Evolutionary conservation across 2,329 filamentous ascomycete species (phyloP).

Genomic region (Fusarium xylarioides): DNA sequence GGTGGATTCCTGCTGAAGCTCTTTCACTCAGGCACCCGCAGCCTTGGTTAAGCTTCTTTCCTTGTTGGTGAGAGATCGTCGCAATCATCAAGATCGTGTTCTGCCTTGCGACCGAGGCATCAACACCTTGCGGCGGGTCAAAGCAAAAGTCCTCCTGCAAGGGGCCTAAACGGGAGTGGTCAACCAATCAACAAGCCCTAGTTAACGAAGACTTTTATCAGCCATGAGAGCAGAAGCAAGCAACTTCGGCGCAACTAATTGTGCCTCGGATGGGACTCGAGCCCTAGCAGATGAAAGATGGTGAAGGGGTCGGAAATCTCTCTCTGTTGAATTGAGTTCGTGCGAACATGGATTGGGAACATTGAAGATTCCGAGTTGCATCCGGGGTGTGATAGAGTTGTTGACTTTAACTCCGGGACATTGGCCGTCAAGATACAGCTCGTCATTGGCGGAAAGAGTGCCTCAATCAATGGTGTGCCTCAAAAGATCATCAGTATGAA

Average conservation of each 20-base stretch:
- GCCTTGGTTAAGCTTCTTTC: conserved; percentile 27
- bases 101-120: conserved; percentile 39
- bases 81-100: conserved; percentile 9
- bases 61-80: conserved; percentile 30
- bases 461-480: not conserved
- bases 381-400: not conserved
- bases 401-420: not conserved
- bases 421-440: not conserved
- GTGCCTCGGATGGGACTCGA: conserved; percentile 1
- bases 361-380: not conserved
- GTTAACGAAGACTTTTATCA: conserved; percentile 8
- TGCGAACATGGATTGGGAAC: not conserved
- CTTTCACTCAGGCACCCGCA: conserved; percentile 1
- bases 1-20: conserved; percentile 9
- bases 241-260: conserved; percentile 14
- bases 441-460: conserved; percentile 9
- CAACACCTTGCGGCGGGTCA: conserved; percentile 9
- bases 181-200: conserved; percentile 25
- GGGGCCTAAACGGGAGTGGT: conserved; percentile 1
- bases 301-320: conserved; percentile 13
- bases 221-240: conserved; percentile 18
- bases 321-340: conserved; percentile 20
- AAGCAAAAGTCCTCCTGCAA: conserved; percentile 19
- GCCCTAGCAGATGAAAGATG: not conserved
- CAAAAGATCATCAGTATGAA: not conserved